A percentile compares a stretch with the other conserved stretches of the same genome.
Evolutionary conservation across 805 yeast species (phyloP).

Genomic region (Metschnikowia henanensis): DNA sequence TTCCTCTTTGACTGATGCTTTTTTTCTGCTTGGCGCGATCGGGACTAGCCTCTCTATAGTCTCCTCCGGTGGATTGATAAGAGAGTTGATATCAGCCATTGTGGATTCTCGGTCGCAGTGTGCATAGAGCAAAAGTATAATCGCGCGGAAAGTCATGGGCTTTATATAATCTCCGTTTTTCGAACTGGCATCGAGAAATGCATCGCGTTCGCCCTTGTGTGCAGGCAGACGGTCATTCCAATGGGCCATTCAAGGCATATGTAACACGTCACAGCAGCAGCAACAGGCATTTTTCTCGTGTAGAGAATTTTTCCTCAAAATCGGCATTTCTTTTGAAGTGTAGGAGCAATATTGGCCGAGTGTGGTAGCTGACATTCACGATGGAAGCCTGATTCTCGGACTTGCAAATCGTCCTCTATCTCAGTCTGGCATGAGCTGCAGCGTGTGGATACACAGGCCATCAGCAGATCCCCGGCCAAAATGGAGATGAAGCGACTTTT

Average conservation of each 20-base stretch:
- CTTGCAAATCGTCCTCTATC: too few species aligned
- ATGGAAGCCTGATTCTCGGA: too few species aligned
- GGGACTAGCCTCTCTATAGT: constrained; percentile 7
- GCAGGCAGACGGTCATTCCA: too few species aligned
- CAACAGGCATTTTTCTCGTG: too few species aligned
- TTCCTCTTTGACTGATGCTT: constrained; percentile 1
- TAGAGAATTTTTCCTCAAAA: too few species aligned
- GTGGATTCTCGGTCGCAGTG: constrained; percentile 7
- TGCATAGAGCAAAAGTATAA: constrained; percentile 15
- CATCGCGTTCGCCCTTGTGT: constrained; percentile 3
- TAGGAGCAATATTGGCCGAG: too few species aligned
- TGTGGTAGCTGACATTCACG: too few species aligned
- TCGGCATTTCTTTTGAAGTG: too few species aligned
- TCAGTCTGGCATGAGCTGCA: too few species aligned
- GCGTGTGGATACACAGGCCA: too few species aligned
- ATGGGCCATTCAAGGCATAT: not conserved
- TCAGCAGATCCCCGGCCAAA: too few species aligned
- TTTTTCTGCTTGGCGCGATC: not conserved
- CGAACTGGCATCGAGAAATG: constrained; percentile 7
- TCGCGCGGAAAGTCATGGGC: constrained; percentile 14
- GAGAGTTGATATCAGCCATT: constrained; percentile 29
- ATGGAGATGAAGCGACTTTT: too few species aligned
- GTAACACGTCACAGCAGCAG: not conserved
- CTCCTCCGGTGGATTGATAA: constrained; percentile 28
- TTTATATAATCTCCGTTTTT: constrained; percentile 16